Base-by-base conservation (phyloP, 1,139 yeast species). In the Suhomyces wounanorum region DNA sequence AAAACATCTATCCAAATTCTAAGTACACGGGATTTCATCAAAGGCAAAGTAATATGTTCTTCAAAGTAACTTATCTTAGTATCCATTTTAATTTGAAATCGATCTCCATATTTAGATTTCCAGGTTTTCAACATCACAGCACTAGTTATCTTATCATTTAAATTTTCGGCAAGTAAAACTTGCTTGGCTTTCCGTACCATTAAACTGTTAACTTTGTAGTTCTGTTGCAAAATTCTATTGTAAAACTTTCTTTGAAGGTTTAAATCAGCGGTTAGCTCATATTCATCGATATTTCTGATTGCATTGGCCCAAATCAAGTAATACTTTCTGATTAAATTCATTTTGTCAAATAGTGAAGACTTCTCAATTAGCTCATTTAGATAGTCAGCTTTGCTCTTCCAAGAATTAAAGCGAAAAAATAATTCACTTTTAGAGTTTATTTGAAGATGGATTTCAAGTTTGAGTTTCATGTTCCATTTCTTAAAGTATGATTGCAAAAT, bases 1-100 rank as follows among this genome's bases (percentile, higher is more conserved):
- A 57, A 67, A 13, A 53, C 41, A 2, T 51, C 42, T 0, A 66
- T 63, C 76, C 76, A 72, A 4, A 40, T 31, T 9, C 52, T 41
- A 9, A 71, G 54, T n/a, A 40, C 38, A 17, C 52, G 50, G 3
- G 56, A 40, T 31, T 53, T 46, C 9, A 55, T n/a, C 17, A 54
- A 55, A 0, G 63, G 64, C 9, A 45, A 37, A 2, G 53, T 38
- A 1, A 60, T 37, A 1, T 46, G 46, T 5, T 47, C 41, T 3
- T 54, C 43, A 47, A 68, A 67, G 8, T 47, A 43, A 1, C 47
- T 30, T 11, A 67, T 44, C 42, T 63, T 66, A 16, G 50, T 38
- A 4, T 56, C 54, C 17, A 65, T 56, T 13, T 52, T 43, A 17
- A 38, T 40, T 30, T 61, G 60, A 48, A 65, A 65, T 33, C 51